Evolutionary conservation across 2,329 filamentous ascomycete genomes (phyloP), one percentile per base, ranked within the genome.

Genomic region (Calonectria naviculata): DNA sequence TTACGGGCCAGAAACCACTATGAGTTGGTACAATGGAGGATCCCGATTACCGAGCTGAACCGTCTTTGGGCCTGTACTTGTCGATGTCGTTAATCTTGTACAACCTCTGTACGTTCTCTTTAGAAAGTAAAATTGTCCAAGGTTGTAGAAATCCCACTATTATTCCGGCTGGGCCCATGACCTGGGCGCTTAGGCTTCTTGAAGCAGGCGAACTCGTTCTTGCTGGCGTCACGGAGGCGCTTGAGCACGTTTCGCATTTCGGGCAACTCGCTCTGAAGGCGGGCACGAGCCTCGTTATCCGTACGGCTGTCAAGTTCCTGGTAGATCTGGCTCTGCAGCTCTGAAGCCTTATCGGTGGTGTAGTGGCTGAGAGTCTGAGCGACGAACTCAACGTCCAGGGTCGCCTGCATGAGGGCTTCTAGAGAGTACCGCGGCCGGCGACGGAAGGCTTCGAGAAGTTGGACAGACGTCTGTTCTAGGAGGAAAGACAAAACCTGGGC

Each of bases 331-430:
- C 93, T 93, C 85, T 98, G 97, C 17, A 94, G 88, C 80, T 95
- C 91, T 9, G 91, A 92, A 4, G 95, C 94, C 62, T 91, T 89
- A 68, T 97, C 93, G 0, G 94, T 97, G 0, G 94, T 97, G 83
- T 97, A 99, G 76, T 95, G 93, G 71, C 91, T 94, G 38, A 99
- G 89, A 6, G 96, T 98, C 85, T 99, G 97, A 1, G 95, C 94
- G 68, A 98, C 92, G 80, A 99, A 98, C 83, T 99, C 97, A 1
- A 98, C 95, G 80, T 99, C 97, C 1, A 99, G 90, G 0, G 97
- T 99, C 1, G 97, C 97, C 84, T 99, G 97, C 92, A 98, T 97
- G 62, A 99, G 89, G 8, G 94, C 93, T 6, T 93, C 88, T 0
- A 99, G 91, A 1, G 91, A 89, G 84, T 97, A 98, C 24, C 87